Percentiles rank a stretch among this genome's conserved stretches.
These are phyloP conservation scores for Eragrostis tef DNA, from an alignment of 202 grass and related monocot genomes.

Conservation along the genomic window DNA sequence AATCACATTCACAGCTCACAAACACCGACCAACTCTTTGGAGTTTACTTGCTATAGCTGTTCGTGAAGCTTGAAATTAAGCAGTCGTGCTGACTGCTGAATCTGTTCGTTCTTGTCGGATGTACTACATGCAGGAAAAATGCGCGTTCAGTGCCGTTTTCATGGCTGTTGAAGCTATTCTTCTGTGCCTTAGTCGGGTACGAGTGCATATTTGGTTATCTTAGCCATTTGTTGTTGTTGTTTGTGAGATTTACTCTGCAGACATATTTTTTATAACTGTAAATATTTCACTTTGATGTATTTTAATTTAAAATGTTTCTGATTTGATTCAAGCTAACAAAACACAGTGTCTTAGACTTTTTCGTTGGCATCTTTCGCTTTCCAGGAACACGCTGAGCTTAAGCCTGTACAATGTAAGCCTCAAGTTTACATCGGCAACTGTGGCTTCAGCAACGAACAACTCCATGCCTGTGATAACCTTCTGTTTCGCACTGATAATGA, in stretches of 20 bases:
- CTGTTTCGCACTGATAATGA: constrained; percentile 60
- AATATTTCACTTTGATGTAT: neutral
- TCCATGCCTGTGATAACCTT: constrained; percentile 72
- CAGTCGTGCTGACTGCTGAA: neutral
- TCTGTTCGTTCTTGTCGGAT: neutral
- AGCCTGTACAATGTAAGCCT: constrained; percentile 68
- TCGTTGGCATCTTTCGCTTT: constrained; percentile 24
- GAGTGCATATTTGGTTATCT: neutral
- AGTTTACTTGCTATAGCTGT: neutral
- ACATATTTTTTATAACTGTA: neutral
- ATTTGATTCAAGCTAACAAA: no score
- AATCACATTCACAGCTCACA: neutral
- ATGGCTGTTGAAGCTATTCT: constrained; percentile 53
- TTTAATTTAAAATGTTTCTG: no score
- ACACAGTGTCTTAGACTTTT: no score
- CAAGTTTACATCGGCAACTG: constrained; percentile 67
- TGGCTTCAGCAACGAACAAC: constrained; percentile 63
- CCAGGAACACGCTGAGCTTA: constrained; percentile 63
- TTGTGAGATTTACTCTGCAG: neutral
- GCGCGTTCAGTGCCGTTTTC: constrained; percentile 37
- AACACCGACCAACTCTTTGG: neutral
- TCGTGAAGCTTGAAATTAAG: no score
- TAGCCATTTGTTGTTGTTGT: no score
- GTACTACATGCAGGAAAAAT: constrained; percentile 28
- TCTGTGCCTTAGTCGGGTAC: constrained; percentile 54